These are phyloP conservation scores for Isoetes engelmannii DNA, from an alignment of 83 land plant species.

Conservation along the genomic window DNA sequence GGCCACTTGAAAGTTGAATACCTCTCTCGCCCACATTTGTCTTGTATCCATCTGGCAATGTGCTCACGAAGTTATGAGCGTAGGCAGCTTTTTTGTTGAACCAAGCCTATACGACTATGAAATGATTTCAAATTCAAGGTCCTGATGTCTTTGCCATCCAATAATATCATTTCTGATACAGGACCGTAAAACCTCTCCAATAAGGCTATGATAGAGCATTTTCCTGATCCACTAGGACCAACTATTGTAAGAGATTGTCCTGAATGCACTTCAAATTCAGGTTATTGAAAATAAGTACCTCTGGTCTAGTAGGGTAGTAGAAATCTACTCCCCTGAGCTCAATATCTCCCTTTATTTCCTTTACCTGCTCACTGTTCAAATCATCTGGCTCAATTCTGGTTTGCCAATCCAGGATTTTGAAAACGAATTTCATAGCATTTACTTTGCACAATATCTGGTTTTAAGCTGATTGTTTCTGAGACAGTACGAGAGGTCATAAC, in stretches of 20 bases:
- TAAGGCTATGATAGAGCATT: too few species aligned
- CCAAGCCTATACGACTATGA: too few species aligned
- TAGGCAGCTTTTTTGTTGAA: slow-evolving; percentile 13
- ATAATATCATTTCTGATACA: too few species aligned
- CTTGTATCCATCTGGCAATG: slow-evolving; percentile 13
- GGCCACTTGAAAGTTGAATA: slow-evolving; percentile 5
- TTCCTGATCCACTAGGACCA: too few species aligned
- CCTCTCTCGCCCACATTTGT: slow-evolving; percentile 20
- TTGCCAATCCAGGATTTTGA: slow-evolving; percentile 16
- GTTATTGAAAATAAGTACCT: slow-evolving; percentile 16
- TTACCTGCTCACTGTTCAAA: slow-evolving; percentile 10
- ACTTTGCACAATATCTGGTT: slow-evolving; percentile 23
- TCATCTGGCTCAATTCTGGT: slow-evolving; percentile 26
- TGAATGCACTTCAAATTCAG: slow-evolving; percentile 3
- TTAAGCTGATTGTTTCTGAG: slow-evolving; percentile 19
- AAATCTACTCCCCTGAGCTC: slow-evolving; percentile 17
- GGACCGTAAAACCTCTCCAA: too few species aligned
- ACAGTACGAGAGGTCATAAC: slow-evolving; percentile 23
- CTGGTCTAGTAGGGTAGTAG: slow-evolving; percentile 13
- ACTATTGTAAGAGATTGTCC: too few species aligned
- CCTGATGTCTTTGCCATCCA: too few species aligned
- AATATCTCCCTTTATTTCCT: slow-evolving; percentile 18
- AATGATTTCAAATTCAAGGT: too few species aligned
- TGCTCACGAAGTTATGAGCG: slow-evolving; percentile 17
- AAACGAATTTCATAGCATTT: slow-evolving; percentile 13